These are phyloP conservation scores for Rosa hybrid DNA, from an alignment of 331 rosid genomes.

Conservation along the genomic window DNA sequence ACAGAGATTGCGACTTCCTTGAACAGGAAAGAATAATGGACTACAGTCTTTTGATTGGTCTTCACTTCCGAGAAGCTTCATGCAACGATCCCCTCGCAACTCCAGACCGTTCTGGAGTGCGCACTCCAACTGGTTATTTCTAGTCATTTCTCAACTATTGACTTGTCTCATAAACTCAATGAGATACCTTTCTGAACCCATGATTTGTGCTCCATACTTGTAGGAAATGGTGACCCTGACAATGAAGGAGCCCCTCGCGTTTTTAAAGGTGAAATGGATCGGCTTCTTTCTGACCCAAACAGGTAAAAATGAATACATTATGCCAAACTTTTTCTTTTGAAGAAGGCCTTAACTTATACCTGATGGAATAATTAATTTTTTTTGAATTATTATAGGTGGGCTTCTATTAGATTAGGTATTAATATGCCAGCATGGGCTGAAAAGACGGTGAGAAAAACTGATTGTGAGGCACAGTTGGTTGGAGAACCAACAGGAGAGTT, in stretches of 20 bases:
- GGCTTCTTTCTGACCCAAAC: conserved; percentile 45
- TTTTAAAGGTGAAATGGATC: conserved; percentile 53
- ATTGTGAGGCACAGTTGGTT: conserved; percentile 56
- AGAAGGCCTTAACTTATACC: background rate
- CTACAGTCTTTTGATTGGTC: conserved; percentile 92
- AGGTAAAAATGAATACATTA: conserved; percentile 44
- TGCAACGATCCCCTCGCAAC: conserved; percentile 35
- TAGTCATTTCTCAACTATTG: conserved; percentile 2
- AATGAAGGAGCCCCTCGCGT: conserved; percentile 36
- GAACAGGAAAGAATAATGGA: conserved; percentile 98
- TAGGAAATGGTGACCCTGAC: conserved; percentile 38
- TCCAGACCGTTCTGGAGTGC: conserved; percentile 36
- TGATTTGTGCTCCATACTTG: conserved; percentile 22
- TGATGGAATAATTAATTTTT: background rate
- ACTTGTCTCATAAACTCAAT: conserved; percentile 10
- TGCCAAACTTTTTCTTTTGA: background rate
- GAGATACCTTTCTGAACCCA: conserved; percentile 24
- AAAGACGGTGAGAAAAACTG: conserved; percentile 51
- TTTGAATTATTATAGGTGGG: conserved; percentile 47
- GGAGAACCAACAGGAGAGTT: conserved; percentile 87
- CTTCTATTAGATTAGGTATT: conserved; percentile 63
- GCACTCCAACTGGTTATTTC: conserved; percentile 41
- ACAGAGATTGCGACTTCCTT: conserved; percentile 90
- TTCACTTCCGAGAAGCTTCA: conserved; percentile 73
- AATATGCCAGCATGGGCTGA: conserved; percentile 83